Evolutionary conservation across 2,329 filamentous ascomycete species (phyloP).

Genomic region (Nakataea oryzae): DNA sequence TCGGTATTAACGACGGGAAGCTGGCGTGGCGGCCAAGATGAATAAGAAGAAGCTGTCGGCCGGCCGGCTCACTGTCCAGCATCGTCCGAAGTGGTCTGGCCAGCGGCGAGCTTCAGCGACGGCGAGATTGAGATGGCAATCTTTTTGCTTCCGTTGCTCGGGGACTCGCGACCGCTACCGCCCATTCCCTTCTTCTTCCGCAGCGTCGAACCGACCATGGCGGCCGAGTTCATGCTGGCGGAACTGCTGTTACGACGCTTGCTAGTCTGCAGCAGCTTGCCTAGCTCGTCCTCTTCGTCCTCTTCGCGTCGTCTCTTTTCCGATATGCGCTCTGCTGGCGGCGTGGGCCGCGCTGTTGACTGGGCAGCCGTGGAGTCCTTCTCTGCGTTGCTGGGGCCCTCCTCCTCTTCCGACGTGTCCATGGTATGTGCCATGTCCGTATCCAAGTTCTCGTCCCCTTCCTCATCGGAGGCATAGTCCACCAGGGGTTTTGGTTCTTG

Average conservation of each 20-base stretch:
- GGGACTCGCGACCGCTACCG: conserved; percentile 21
- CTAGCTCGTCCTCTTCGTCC: conserved; percentile 86
- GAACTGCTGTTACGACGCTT: conserved; percentile 50
- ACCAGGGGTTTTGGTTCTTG: conserved; percentile 58
- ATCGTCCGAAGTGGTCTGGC: background rate
- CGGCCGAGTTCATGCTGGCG: conserved; percentile 24
- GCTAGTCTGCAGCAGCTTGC: conserved; percentile 62
- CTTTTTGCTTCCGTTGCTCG: conserved; percentile 33
- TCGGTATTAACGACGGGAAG: background rate
- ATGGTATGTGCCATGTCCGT: conserved; percentile 16
- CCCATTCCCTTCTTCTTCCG: conserved; percentile 36
- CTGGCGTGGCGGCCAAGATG: background rate
- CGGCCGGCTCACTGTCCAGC: background rate
- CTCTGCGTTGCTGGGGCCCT: conserved; percentile 9
- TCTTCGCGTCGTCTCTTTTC: conserved; percentile 89
- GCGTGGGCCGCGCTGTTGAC: conserved; percentile 12
- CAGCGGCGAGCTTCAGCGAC: conserved; percentile 22
- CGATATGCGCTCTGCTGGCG: conserved; percentile 63
- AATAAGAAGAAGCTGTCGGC: background rate
- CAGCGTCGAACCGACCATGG: conserved; percentile 11
- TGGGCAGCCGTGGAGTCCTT: conserved; percentile 12
- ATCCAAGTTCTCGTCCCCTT: conserved; percentile 56
- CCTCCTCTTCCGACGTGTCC: conserved; percentile 15
- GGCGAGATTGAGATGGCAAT: conserved; percentile 49
- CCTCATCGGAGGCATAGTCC: conserved; percentile 87